Evolutionary conservation across 305 asterid genomes (phyloP), one percentile per base, ranked within the genome.

Genomic region (Withania somnifera): DNA sequence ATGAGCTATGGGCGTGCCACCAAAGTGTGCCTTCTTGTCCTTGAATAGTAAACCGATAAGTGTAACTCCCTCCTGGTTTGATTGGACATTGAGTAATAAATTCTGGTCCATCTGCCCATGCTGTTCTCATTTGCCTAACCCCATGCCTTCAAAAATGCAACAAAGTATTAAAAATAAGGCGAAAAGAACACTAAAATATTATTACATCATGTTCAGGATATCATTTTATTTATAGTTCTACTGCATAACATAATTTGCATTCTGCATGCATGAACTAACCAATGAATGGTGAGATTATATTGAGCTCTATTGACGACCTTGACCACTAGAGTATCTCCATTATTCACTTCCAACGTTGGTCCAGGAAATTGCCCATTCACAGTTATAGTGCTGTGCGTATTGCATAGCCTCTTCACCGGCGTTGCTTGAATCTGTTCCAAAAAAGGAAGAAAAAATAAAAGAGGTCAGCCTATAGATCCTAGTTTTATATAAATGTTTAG

Each of bases 1-100:
- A 91, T 2, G 94, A 87, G 67, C 97, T 93, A 78, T 93, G 97
- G 26, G 97, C 97, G 83, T 93, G 97, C 97, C 97, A 93, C 97
- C 96, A 93, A 0, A 93, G 89, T 4, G 97, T 93, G 20, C 97
- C 97, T 81, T 90, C 97, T 68, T 93, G 97, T 11, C 89, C 90
- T 82, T 89, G 89, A 60, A 93, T 93, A 0, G 92, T 90, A 67
- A 91, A 93, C 6, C 92, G 86, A 81, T 93, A 93, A 2, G 94
- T 90, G 83, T 93, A 93, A 78, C 90, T 86, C 50, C 84, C 84
- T 77, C 95, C 96, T 1, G 97, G 93, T 83, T 90, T 90, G 34
- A 93, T 91, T 2, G 97, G 97, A 79, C 97, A 93, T 50, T 93
- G 97, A 26, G 96, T 93, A 67, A 93, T 87, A 36, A 90, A 93